Evolutionary conservation across 345 rosid genomes (phyloP), one percentile per base, ranked within the genome.

Genomic region (Psidium guajava): DNA sequence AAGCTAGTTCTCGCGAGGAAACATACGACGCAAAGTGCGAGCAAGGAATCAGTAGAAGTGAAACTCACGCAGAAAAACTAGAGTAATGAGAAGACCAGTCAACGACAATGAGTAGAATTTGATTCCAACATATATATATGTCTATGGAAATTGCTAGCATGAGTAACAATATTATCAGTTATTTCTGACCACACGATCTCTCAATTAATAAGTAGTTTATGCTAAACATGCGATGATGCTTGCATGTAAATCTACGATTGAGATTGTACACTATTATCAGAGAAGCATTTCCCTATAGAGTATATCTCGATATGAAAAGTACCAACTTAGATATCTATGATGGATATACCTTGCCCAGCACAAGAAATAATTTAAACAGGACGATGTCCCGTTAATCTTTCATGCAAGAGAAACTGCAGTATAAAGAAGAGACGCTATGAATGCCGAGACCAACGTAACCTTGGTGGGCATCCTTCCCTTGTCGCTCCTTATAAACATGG

Each of bases 401-500:
- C 80, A 69, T 9, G 47, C 80, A 18, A 69, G 47, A 18, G 80
- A 69, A 32, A 69, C 80, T 36, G 40, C 85, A 1, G 54, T 24
- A 12, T 57, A 87, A 56, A 94, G 88, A 85, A 83, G 86, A 22
- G 82, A 82, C 6, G 93, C 83, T 20, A 92, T 52, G 52, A 90
- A 64, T 28, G 75, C 56, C 52, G 95, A 90, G 51, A 83, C 52
- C 53, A 87, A 5, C 9, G 89, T 90, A 56, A 89, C 82, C 49
- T 69, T 82, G 25, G 87, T 54, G 32, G 94, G 89, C 87, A 93
- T 59, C 57, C 86, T 91, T n/a, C 98, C 98, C 49, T 87, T 85
- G 56, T 95, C 97, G 42, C 44, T 92, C 88, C 98, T 93, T 44
- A 92, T 52, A 6, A 89, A 59, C 89, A 95, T 92, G 77, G 98